These are phyloP conservation scores for Taiwanofungus camphoratus DNA, from an alignment of 1,284 basidiomycete genomes.

Conservation along the genomic window DNA sequence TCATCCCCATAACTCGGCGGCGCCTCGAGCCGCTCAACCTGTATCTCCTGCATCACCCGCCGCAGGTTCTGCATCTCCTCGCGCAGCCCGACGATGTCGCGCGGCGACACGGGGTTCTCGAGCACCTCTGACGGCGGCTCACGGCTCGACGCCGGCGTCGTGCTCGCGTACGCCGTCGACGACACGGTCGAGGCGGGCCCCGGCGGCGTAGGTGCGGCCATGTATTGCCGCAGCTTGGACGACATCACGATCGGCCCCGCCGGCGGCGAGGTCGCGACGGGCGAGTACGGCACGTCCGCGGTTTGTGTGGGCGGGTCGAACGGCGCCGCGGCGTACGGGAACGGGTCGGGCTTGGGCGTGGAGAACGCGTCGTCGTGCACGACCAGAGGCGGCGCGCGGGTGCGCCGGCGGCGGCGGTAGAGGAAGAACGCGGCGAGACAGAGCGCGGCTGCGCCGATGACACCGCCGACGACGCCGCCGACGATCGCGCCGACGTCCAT, in stretches of 20 bases:
- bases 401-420: conserved; percentile 6
- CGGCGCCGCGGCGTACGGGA: conserved; percentile 2
- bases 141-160: conserved; percentile 13
- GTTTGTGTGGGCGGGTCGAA: too few relatives aligned
- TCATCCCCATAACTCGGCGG: too few relatives aligned
- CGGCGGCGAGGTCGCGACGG: neutral
- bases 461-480: conserved; percentile 13
- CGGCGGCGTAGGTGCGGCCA: conserved; percentile 5
- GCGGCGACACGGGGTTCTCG: conserved; percentile 16
- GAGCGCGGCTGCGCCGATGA: conserved; percentile 1
- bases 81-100: conserved; percentile 19
- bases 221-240: conserved; percentile 17
- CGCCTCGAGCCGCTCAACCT: too few relatives aligned
- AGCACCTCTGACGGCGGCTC: conserved; percentile 13
- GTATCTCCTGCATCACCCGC: conserved; percentile 22
- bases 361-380: conserved; percentile 1
- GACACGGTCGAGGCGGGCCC: conserved; percentile 3
- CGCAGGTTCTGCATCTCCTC: conserved; percentile 24
- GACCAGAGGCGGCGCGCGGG: neutral
- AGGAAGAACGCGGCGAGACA: conserved; percentile 9
- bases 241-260: conserved; percentile 3
- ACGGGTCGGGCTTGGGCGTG: conserved; percentile 1
- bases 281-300: neutral
- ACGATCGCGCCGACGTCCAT: conserved; percentile 12
- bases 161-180: conserved; percentile 4